These are phyloP conservation scores for Pythium dissotocum DNA, from an alignment of 352 stramenopile species.

Conservation along the genomic window DNA sequence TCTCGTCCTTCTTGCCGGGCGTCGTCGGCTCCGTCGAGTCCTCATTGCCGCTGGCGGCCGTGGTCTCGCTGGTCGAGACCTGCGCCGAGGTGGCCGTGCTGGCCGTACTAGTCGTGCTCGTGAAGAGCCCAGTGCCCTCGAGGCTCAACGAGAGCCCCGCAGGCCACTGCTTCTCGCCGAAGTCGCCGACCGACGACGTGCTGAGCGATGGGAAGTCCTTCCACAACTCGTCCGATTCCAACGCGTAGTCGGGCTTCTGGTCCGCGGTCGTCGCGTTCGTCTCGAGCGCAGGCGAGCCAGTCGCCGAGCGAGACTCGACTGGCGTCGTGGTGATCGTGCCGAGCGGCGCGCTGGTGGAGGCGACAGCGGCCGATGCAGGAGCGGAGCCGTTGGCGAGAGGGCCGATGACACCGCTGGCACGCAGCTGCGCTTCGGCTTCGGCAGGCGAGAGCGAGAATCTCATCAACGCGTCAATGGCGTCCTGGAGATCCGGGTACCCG, in stretches of 20 bases:
- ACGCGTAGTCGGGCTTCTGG: constrained; percentile 54
- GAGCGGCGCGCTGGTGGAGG: constrained; percentile 20
- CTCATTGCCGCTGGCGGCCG: constrained; percentile 15
- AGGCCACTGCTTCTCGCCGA: constrained; percentile 57
- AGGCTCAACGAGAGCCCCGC: constrained; percentile 61
- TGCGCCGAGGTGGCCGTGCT: constrained; percentile 30
- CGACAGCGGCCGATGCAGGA: neutral
- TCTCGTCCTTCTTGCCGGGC: constrained; percentile 53
- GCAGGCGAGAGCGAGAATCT: constrained; percentile 73
- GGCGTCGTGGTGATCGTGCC: constrained; percentile 38
- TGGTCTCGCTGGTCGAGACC: constrained; percentile 2
- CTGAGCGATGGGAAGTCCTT: constrained; percentile 66
- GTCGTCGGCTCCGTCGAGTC: constrained; percentile 29
- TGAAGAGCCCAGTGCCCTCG: constrained; percentile 37
- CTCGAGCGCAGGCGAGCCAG: constrained; percentile 16
- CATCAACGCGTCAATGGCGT: constrained; percentile 88
- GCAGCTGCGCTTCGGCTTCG: constrained; percentile 37
- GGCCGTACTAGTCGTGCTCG: constrained; percentile 28
- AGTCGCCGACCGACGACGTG: constrained; percentile 30
- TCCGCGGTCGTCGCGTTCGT: constrained; percentile 20
- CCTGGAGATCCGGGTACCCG: constrained; percentile 75
- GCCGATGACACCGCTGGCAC: constrained; percentile 11
- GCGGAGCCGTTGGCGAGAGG: constrained; percentile 6
- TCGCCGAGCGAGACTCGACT: constrained; percentile 19
- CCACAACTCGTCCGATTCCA: constrained; percentile 73